A percentile compares a stretch with the other conserved stretches of the same genome.
Conservation (phyloP, 2,329 filamentous ascomycete species). For the Albifimbria verrucaria region DNA sequence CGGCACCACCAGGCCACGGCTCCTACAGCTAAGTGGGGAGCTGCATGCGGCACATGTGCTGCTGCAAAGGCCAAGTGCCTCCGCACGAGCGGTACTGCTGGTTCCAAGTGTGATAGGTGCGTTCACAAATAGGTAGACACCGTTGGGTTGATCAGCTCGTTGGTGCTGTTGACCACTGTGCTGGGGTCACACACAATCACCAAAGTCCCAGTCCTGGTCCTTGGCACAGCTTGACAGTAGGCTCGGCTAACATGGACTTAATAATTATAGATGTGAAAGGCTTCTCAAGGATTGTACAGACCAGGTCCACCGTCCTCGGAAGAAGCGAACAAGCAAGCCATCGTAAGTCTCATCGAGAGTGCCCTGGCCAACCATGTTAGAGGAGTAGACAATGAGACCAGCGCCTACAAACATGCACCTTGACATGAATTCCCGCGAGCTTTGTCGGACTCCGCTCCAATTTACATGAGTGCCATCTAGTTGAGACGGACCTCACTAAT, state of each 20-base stretch:
- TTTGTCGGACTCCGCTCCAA: no score
- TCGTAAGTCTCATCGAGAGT: conserved; percentile 48
- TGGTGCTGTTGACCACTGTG: neutral
- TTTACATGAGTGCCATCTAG: no score
- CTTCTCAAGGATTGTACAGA: conserved; percentile 44
- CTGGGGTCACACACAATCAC: no score
- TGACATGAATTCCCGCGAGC: no score
- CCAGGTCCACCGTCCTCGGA: conserved; percentile 46
- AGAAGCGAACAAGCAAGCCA: conserved; percentile 47
- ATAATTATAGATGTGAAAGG: conserved; percentile 39
- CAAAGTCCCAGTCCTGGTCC: no score
- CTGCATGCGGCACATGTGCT: conserved; percentile 45
- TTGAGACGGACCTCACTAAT: no score
- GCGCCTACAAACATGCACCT: no score
- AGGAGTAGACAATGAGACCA: neutral
- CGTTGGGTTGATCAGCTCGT: neutral
- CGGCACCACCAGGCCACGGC: conserved; percentile 20
- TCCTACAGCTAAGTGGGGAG: conserved; percentile 45
- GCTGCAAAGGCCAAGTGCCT: conserved; percentile 49
- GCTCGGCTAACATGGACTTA: conserved; percentile 3
- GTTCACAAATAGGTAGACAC: conserved; percentile 4
- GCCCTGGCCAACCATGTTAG: neutral
- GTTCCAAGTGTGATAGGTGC: conserved; percentile 44
- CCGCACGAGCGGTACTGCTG: conserved; percentile 31
- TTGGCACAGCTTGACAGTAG: no score